Evolutionary conservation across 2,329 filamentous ascomycete genomes (phyloP).

Genomic region (Colletotrichum chrysophilum): DNA sequence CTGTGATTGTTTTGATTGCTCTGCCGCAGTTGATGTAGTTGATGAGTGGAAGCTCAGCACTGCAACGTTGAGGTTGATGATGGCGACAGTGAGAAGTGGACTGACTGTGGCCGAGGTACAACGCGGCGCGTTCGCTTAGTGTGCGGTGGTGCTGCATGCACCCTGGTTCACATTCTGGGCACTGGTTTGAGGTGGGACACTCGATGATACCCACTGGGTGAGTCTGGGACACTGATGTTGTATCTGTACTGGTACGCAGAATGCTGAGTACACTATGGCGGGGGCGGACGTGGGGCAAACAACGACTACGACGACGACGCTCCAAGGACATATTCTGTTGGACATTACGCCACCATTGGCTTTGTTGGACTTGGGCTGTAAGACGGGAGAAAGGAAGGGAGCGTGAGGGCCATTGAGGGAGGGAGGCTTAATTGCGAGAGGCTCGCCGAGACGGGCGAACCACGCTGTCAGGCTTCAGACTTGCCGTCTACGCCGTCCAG

Average conservation of each 20-base stretch:
- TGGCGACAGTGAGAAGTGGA: background rate
- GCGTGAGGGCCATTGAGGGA: background rate
- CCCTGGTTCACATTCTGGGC: background rate
- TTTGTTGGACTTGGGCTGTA: background rate
- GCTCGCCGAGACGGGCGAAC: background rate
- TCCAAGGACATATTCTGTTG: background rate
- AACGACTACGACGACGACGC: background rate
- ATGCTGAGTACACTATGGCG: background rate
- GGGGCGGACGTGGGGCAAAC: background rate
- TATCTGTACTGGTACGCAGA: background rate
- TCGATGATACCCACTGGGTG: background rate
- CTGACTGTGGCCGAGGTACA: background rate
- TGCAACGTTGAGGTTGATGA: background rate
- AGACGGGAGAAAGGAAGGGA: background rate
- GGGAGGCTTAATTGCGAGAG: background rate
- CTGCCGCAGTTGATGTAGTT: background rate
- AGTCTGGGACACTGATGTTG: background rate
- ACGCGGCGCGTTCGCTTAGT: background rate
- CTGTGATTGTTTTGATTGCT: background rate
- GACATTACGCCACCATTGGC: background rate
- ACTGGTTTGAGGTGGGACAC: background rate
- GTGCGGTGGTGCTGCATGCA: background rate
- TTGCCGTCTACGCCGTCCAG: background rate
- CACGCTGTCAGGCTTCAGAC: background rate
- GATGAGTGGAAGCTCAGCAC: background rate